Evolutionary conservation across 2,329 filamentous ascomycete genomes (phyloP), one percentile per base, ranked within the genome.

Genomic region (Fusarium mundagurra): DNA sequence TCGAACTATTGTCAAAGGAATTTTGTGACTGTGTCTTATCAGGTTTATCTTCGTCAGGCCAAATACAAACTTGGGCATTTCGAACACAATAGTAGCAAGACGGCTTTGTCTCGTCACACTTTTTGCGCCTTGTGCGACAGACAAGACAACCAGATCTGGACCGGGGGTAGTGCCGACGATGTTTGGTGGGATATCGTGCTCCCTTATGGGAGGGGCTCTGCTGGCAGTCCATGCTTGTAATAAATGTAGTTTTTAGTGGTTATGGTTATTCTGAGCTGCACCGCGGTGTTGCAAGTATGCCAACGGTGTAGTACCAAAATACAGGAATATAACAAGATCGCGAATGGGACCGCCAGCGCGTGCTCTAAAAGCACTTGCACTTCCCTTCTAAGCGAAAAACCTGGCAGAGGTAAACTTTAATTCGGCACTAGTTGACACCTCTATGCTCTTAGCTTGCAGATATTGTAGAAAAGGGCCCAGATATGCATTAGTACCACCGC

Each of bases 181-280:
- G 44, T 20, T 47, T 47, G 12, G 44, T 47, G 0, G 44, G 44
- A 27, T 20, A 47, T 47, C 13, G 18, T 27, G 44, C 24, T 47
- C 24, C 44, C 24, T 47, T 44, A 0, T 1, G 13, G n/a, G 43
- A 0, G 8, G 17, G 7, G 12, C 16, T 27, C n/a, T 44, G 43
- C 24, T 44, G 44, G 24, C 24, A 7, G 12, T 27, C 44, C 44
- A 47, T 47, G 4, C 20, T 17, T 6, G 0, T 27, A 20, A 13
- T 1, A 10, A 13, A 14, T 2, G 14, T 6, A 20, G 24, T 5
- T 8, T 45, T 27, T 3, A 5, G 27, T 20, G 13, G 8, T 14
- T 5, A 17, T 43, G 11, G 2, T 14, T 14, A 14, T 20, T 45
- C 5, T 14, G 4, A 27, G 18, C 4, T 10, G 14, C 11, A 31